phyloP scores from a whole-genome alignment of 768 basidiomycete species.

The Hirschioporus abietinus region DNA sequence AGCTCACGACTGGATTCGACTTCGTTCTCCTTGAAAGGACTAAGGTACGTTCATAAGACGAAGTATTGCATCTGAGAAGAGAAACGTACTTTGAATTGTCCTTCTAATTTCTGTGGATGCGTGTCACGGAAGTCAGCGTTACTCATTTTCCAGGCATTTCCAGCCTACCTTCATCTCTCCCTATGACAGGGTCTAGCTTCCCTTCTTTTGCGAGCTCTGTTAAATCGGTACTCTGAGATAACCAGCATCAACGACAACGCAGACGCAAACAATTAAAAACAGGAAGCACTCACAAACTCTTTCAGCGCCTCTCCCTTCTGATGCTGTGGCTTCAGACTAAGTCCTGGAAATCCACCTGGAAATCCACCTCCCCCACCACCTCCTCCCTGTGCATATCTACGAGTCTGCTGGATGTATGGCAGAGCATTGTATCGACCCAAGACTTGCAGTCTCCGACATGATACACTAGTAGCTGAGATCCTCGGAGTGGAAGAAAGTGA shows the following conservation, averaged over 20 bases:
- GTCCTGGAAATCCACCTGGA: slow-evolving; percentile 53
- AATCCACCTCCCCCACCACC: slow-evolving; percentile 31
- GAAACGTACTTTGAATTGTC: slow-evolving; percentile 67
- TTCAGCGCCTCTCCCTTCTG: slow-evolving; percentile 84
- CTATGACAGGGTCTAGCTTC: slow-evolving; percentile 88
- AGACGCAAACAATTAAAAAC: not conserved
- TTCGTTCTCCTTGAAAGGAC: slow-evolving; percentile 87
- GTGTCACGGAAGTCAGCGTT: not conserved
- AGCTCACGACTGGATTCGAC: slow-evolving; percentile 79
- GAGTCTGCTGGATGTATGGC: not conserved
- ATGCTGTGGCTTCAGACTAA: slow-evolving; percentile 53
- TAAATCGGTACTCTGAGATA: slow-evolving; percentile 65
- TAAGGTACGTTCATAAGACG: slow-evolving; percentile 21
- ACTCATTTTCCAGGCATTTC: not conserved
- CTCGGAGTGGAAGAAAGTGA: not conserved
- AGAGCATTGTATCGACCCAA: not conserved
- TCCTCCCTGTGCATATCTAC: not conserved
- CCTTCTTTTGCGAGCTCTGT: slow-evolving; percentile 81
- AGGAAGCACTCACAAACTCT: slow-evolving; percentile 60
- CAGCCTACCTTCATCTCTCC: slow-evolving; percentile 69
- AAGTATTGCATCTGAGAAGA: not conserved
- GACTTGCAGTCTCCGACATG: not conserved
- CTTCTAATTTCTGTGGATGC: slow-evolving; percentile 65
- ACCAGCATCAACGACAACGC: not conserved
- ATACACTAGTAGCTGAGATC: not conserved